Base-by-base conservation (phyloP, 768 basidiomycete genomes). In the Clavulina sp. region DNA sequence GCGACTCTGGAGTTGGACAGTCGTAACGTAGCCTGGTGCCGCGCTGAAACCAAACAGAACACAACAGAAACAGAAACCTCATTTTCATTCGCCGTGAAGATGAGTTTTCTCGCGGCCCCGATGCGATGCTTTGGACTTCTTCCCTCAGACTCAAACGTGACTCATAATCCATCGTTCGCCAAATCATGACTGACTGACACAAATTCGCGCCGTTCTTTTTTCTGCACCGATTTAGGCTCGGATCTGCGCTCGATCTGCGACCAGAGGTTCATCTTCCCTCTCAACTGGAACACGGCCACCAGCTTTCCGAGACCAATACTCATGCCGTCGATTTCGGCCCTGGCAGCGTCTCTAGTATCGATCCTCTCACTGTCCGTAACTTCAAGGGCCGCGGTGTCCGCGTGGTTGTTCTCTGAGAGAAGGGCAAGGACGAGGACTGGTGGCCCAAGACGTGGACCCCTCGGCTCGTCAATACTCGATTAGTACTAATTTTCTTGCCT, bases 281-380 rank as follows among this genome's bases (percentile, higher is more conserved):
- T 99, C 57, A 84, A 95, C 68, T 97, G 95, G 95, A 69, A 74
- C 40, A 79, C 80, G 60, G 91, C 89, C 4, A 91, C 87, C 31
- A 69, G 78, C 55, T 92, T 96, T 75, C 84, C 91, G 0, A 83
- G 54, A 74, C 80, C 5, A 88, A 89, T 0, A 96, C 92, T 3
- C 95, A 99, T 64, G 82, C 87, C 2, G 69, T 97, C 56, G 95
- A 99, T 66, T 97, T 99, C 60, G 95, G 95, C 49, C 87, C 95
- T 1, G 93, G 95, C 55, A 92, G 93, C 9, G 61, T 84, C 51
- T 87, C 82, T 60, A 92, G 95, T 9, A 92, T 96, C 57, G 93
- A 92, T 36, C 80, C 82, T 50, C 72, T 96, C 51, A 92, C 91
- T 40, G 80, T 81, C 3, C 78, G 82, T 59, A 92, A 91, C 66